Base-by-base conservation (phyloP, 768 basidiomycete species). In the Pilatotrama ljubarskyi region DNA sequence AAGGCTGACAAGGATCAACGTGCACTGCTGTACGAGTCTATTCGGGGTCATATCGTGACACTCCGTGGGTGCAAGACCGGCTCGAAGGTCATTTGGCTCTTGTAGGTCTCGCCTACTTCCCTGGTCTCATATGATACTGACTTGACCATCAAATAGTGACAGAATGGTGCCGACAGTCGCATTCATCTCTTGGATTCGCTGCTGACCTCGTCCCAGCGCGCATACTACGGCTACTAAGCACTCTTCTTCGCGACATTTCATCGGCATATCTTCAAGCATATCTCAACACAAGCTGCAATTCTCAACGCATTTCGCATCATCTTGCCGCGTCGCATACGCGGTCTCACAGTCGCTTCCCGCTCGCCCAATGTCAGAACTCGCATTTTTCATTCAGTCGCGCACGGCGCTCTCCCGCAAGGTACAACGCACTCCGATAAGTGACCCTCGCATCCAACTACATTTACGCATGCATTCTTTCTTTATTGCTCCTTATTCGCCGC, bases 41-140 rank as follows among this genome's bases (percentile, higher is more conserved):
- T 93, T 63, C 81, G 88, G 38, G 90, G 90, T 3, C 91, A 93
- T 68, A 92, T 93, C 64, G 91, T 93, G 47, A 93, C 91, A 26
- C 78, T 94, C n/a, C 84, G 92, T 37, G 92, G 92, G 20, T 93
- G 91, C 70, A 93, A 93, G 79, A 92, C 92, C 1, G 92, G 92
- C 25, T 93, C 91, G 0, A 93, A 92, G 70, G 90, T 93, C 68
- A 93, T 93, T 69, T 94, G 92, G 92, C 80, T 94, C 50, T 94
- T 94, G 82, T 83, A 70, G 48, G 81, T 72, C 32, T 62, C 18
- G 2, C 10, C 32, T 20, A 43, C n/a, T 11, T 22, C 22, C 10
- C 15, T 35, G 13, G 5, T 7, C 18, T 14, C 13, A 14, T 10
- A 51, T 15, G 25, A 24, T 36, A 14, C 38, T 40, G 40, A 32